phyloP scores from a whole-genome alignment of 768 basidiomycete species.

The Serendipita sp. region DNA sequence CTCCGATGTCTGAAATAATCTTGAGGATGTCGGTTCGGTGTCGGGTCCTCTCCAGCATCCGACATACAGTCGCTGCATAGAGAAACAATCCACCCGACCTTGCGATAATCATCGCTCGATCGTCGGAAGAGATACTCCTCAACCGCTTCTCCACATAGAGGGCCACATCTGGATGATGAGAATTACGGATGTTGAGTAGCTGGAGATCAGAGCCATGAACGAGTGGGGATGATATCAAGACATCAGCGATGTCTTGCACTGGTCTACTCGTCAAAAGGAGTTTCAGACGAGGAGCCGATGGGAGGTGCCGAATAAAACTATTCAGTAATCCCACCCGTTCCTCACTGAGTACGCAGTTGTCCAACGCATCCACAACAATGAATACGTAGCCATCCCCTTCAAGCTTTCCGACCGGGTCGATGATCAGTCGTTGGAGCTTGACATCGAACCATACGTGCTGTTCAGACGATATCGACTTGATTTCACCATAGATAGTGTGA shows the following conservation, averaged over 20 bases:
- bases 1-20: background rate
- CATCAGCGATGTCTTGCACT: background rate
- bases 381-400: background rate
- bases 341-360: background rate
- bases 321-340: background rate
- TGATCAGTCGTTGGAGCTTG: background rate
- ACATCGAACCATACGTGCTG: background rate
- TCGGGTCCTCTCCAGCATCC: background rate
- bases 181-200: background rate
- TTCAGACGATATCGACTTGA: background rate
- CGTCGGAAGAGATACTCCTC: background rate
- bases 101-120: background rate
- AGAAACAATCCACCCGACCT: background rate
- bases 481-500: background rate
- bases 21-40: background rate
- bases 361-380: background rate
- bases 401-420: background rate
- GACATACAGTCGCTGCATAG: background rate
- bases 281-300: background rate
- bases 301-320: background rate
- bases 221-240: background rate
- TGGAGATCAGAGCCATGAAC: background rate
- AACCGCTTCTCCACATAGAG: background rate
- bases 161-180: background rate
- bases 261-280: background rate